phyloP scores from a whole-genome alignment of 257 asterid genomes.

The Paulownia fortunei region DNA sequence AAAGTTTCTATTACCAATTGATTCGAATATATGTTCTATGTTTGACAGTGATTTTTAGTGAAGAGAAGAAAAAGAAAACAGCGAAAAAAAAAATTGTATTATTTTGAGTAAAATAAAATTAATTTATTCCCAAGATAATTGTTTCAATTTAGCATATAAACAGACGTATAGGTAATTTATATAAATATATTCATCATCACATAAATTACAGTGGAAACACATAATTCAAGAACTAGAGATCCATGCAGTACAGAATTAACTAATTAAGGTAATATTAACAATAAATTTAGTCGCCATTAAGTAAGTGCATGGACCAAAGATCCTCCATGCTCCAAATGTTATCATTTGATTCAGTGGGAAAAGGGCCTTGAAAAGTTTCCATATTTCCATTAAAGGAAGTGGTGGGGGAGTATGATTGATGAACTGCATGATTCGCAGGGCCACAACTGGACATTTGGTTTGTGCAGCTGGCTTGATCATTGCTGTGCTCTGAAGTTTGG shows the following conservation, averaged over 20 bases:
- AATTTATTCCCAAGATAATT: neutral
- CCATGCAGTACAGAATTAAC: neutral
- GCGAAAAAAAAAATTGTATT: too few species aligned
- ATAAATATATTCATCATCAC: neutral
- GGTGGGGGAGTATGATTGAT: conserved; percentile 51
- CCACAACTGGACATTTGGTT: conserved; percentile 47
- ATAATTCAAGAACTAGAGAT: conserved; percentile 3
- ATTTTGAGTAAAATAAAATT: too few species aligned
- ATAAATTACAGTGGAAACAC: conserved; percentile 22
- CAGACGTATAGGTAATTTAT: neutral
- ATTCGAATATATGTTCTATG: too few species aligned
- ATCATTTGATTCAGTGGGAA: conserved; percentile 60
- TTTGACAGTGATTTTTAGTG: too few species aligned
- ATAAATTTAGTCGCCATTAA: conserved; percentile 52
- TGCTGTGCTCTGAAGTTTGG: conserved; percentile 33
- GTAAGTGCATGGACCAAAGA: conserved; percentile 86
- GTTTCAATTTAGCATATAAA: neutral
- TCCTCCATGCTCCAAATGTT: conserved; percentile 87
- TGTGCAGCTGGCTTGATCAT: conserved; percentile 39
- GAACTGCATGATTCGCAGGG: conserved; percentile 45
- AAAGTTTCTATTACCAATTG: too few species aligned
- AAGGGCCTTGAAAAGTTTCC: conserved; percentile 46
- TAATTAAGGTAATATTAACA: neutral
- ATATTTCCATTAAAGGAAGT: conserved; percentile 45
- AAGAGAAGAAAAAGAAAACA: too few species aligned